phyloP scores from a whole-genome alignment of 345 rosid genomes.

The Pelargonium nanum region DNA sequence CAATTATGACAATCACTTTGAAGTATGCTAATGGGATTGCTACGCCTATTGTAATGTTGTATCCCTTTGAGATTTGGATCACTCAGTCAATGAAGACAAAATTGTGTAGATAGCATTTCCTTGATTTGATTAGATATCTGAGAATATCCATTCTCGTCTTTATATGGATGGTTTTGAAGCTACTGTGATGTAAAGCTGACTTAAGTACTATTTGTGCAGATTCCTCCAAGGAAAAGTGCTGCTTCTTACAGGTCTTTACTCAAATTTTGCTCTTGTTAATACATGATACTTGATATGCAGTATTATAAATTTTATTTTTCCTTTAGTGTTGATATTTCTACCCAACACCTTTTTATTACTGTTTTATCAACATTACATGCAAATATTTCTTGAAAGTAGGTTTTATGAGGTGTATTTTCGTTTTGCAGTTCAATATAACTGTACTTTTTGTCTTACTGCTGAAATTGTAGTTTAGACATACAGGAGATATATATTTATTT shows the following conservation, averaged over 20 bases:
- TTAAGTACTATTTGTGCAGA: slow-evolving; percentile 48
- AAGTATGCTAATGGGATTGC: background rate
- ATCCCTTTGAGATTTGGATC: too few species aligned
- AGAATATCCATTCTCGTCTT: background rate
- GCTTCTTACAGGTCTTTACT: slow-evolving; percentile 83
- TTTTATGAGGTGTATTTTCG: too few species aligned
- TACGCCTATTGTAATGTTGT: too few species aligned
- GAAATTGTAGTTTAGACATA: background rate
- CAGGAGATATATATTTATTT: background rate
- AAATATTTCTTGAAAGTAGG: too few species aligned
- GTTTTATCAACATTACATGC: too few species aligned
- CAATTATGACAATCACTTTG: background rate
- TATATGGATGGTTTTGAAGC: background rate
- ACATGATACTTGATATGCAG: too few species aligned
- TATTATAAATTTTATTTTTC: slow-evolving; percentile 11
- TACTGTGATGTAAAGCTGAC: slow-evolving; percentile 8
- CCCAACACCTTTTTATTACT: too few species aligned
- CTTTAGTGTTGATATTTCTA: too few species aligned
- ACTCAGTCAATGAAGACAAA: background rate
- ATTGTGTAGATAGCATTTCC: too few species aligned
- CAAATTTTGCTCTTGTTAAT: slow-evolving; percentile 5
- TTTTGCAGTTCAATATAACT: too few species aligned
- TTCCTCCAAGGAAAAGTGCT: slow-evolving; percentile 94
- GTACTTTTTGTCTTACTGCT: too few species aligned
- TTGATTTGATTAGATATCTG: background rate